phyloP scores from a whole-genome alignment of 176 grass and related monocot species.

The Bothriochloa decipiens region DNA sequence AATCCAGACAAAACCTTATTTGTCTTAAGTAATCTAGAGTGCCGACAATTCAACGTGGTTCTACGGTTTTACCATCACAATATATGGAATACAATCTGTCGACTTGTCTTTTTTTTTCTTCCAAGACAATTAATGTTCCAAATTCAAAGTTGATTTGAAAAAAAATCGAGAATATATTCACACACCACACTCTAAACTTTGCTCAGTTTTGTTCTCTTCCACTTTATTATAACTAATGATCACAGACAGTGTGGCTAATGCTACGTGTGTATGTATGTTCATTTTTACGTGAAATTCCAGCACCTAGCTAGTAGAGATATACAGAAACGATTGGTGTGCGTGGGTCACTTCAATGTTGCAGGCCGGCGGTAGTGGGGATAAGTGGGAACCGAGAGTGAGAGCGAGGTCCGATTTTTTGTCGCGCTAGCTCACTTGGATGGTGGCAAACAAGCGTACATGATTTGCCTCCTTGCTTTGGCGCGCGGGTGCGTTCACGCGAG shows the following conservation, averaged over 20 bases:
- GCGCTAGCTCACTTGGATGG: neutral
- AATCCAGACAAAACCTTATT: no score
- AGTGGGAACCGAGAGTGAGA: conserved; percentile 34
- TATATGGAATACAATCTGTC: no score
- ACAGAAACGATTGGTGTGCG: neutral
- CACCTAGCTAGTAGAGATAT: neutral
- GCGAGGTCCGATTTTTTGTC: neutral
- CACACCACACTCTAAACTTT: neutral
- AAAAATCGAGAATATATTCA: neutral
- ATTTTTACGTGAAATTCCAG: neutral
- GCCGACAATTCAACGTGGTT: no score
- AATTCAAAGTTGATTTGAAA: no score
- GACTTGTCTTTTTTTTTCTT: no score
- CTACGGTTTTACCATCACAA: no score
- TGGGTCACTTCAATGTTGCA: conserved; percentile 21
- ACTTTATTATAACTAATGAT: neutral
- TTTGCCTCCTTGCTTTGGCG: conserved; percentile 35
- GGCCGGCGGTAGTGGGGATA: neutral
- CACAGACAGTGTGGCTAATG: neutral
- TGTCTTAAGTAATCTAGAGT: no score
- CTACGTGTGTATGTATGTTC: neutral
- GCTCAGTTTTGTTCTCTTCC: neutral
- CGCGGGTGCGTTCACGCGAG: conserved; percentile 36
- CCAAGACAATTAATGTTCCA: no score
- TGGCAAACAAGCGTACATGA: conserved; percentile 44